These are phyloP conservation scores for Cicer cuneatum DNA, from an alignment of 306 rosid species.

Conservation along the genomic window DNA sequence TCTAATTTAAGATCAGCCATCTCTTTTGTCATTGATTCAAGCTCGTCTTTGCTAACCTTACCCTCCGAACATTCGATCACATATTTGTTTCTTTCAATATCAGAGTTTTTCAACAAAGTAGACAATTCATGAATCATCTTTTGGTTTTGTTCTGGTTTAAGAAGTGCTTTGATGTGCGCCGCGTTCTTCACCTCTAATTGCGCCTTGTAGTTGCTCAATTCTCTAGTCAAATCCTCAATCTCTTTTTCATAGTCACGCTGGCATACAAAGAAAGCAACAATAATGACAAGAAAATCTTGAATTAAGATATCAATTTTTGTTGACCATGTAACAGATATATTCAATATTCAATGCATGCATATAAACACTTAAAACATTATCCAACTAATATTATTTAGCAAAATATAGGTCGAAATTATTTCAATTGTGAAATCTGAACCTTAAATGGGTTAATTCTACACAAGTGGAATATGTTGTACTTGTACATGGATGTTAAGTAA, in stretches of 20 bases:
- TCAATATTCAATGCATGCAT: neutral
- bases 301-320: neutral
- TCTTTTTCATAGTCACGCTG: slow-evolving; percentile 59
- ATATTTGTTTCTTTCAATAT: slow-evolving; percentile 62
- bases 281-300: slow-evolving; percentile 1
- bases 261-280: slow-evolving; percentile 14
- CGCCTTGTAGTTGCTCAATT: slow-evolving; percentile 68
- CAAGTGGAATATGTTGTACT: neutral
- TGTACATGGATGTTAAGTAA: neutral
- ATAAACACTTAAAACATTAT: slow-evolving; percentile 2
- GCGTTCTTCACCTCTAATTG: slow-evolving; percentile 79
- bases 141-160: slow-evolving; percentile 66
- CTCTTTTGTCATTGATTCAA: slow-evolving; percentile 58
- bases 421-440: neutral
- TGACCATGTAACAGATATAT: neutral
- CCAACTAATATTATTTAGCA: neutral
- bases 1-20: slow-evolving; percentile 53
- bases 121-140: slow-evolving; percentile 59
- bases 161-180: slow-evolving; percentile 67
- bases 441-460: neutral
- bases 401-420: neutral
- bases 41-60: slow-evolving; percentile 45
- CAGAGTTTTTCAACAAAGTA: slow-evolving; percentile 56
- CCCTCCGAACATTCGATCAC: slow-evolving; percentile 47
- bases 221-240: slow-evolving; percentile 62